These are phyloP conservation scores for Forsythia suspensa DNA, from an alignment of 257 asterid species.

Conservation along the genomic window DNA sequence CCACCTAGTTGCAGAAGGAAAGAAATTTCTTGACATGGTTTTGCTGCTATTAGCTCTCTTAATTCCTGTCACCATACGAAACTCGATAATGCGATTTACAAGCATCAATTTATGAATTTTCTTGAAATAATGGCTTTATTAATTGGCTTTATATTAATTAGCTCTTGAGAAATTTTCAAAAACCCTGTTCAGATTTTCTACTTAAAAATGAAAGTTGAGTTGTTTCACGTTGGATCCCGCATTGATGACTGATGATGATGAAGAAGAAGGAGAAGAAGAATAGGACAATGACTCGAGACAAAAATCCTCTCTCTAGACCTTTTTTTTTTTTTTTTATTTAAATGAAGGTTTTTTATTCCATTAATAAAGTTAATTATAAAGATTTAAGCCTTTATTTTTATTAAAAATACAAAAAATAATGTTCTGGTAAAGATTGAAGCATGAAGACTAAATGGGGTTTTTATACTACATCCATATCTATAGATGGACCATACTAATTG, in stretches of 20 bases:
- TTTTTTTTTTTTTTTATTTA: too few species aligned
- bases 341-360: too few species aligned
- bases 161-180: constrained; percentile 25
- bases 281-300: background rate
- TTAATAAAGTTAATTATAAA: too few species aligned
- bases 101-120: background rate
- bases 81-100: background rate
- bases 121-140: constrained; percentile 7
- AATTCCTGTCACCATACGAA: constrained; percentile 23
- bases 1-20: constrained; percentile 29
- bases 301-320: too few species aligned
- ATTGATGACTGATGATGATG: constrained; percentile 22
- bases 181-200: constrained; percentile 15
- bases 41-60: constrained; percentile 32
- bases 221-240: constrained; percentile 35
- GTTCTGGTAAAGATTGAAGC: too few species aligned
- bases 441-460: too few species aligned
- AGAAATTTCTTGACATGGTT: constrained; percentile 41
- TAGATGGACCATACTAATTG: too few species aligned
- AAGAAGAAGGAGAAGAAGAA: background rate
- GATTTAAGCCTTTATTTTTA: too few species aligned
- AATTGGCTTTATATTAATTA: constrained; percentile 7
- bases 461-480: too few species aligned
- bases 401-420: too few species aligned
- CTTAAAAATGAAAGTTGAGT: constrained; percentile 13